Conservation (phyloP, 108 stramenopile genomes). For the Asterionellopsis glacialis region DNA sequence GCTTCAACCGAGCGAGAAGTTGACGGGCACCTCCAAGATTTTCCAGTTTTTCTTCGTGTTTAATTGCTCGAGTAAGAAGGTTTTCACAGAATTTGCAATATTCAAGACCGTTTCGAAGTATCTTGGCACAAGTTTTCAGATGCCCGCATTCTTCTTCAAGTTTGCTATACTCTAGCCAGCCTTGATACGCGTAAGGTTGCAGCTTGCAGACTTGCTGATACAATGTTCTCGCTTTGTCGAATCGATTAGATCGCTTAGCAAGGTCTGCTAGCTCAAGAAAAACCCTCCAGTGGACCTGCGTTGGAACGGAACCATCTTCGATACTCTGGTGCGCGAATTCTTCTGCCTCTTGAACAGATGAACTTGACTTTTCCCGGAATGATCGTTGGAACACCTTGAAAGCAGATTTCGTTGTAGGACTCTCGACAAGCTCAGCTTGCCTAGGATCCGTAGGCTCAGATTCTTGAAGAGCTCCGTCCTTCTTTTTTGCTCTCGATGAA, state of each 20-base stretch:
- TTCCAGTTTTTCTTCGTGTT: conserved; percentile 86
- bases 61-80: conserved; percentile 83
- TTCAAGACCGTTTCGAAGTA: conserved; percentile 70
- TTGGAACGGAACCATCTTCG: conserved; percentile 37
- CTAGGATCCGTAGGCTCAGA: conserved; percentile 34
- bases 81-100: conserved; percentile 82
- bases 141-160: conserved; percentile 94
- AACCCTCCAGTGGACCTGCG: conserved; percentile 68
- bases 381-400: conserved; percentile 70
- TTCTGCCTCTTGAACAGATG: conserved; percentile 51
- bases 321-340: conserved; percentile 47
- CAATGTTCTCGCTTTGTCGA: conserved; percentile 67
- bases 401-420: conserved; percentile 32
- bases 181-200: conserved; percentile 86
- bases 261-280: conserved; percentile 81
- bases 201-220: conserved; percentile 79
- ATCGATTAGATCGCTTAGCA: conserved; percentile 68
- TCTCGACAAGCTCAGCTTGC: conserved; percentile 51
- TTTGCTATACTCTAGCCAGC: conserved; percentile 96
- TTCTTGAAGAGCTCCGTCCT: background rate
- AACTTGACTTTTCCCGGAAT: conserved; percentile 48
- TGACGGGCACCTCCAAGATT: conserved; percentile 69
- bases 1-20: conserved; percentile 83
- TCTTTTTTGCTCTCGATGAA: too few relatives aligned
- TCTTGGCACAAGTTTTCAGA: conserved; percentile 51